Evolutionary conservation across 768 basidiomycete species (phyloP).

Genomic region (Sarcodon sp.): DNA sequence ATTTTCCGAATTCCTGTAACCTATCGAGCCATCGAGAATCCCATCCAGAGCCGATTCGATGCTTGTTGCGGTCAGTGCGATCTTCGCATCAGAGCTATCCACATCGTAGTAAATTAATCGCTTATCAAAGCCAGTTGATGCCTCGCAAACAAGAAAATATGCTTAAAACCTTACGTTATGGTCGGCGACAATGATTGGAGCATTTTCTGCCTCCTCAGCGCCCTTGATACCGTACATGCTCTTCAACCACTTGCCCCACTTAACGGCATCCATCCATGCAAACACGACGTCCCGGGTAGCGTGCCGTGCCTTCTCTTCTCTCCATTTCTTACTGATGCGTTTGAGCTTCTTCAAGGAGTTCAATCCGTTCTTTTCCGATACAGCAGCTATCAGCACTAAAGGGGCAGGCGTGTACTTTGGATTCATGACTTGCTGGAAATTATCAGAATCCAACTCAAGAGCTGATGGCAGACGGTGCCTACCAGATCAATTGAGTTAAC

Average conservation of each 20-base stretch:
- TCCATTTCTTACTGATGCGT: constrained; percentile 8
- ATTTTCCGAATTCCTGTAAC: constrained; percentile 57
- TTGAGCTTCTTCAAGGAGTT: constrained; percentile 17
- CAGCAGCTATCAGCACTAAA: constrained; percentile 66
- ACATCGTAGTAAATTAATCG: constrained; percentile 64
- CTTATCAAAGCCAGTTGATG: constrained; percentile 20
- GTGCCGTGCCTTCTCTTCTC: constrained; percentile 37
- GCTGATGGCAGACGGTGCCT: constrained; percentile 60
- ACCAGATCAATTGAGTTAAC: constrained; percentile 21
- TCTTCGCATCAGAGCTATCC: constrained; percentile 39
- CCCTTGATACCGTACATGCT: constrained; percentile 69
- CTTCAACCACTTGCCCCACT: constrained; percentile 85
- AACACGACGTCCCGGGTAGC: constrained; percentile 57
- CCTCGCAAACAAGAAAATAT: neutral
- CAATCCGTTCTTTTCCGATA: constrained; percentile 21
- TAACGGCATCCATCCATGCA: constrained; percentile 77
- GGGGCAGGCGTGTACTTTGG: constrained; percentile 45
- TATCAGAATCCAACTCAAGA: constrained; percentile 62
- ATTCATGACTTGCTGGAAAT: constrained; percentile 82
- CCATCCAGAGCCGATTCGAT: constrained; percentile 65
- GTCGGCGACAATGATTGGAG: constrained; percentile 61
- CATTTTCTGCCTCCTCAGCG: constrained; percentile 6
- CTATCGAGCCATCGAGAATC: constrained; percentile 34
- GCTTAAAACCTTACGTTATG: constrained; percentile 46
- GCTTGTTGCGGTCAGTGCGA: constrained; percentile 41